Evolutionary conservation across 441 rosid genomes (phyloP), one percentile per base, ranked within the genome.

Genomic region (Kokia cookei): DNA sequence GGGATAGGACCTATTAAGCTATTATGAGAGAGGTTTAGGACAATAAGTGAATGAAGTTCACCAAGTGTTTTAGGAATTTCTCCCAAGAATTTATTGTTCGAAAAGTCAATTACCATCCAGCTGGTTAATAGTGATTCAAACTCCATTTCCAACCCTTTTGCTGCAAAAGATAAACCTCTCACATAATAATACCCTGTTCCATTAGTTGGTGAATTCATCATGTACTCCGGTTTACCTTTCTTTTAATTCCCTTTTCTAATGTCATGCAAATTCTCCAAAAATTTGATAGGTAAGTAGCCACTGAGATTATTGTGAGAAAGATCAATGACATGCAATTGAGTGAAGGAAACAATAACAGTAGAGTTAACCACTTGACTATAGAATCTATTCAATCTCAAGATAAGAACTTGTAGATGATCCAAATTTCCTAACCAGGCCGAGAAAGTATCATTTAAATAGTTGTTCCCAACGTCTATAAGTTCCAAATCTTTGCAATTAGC

Each of bases 71-170:
- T 54, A 0, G 79, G 82, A 26, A 83, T 78, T 29, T 68, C 55
- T 48, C 86, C 86, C 8, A 17, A 1, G 48, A 81, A 76, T 42
- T 40, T 13, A 65, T 83, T 78, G 53, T 42, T 65, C 2, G 84
- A 81, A 4, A 78, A 45, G 43, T 82, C 83, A 11, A 82, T 43
- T n/a, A 60, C n/a, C 24, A 73, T 74, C 40, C 74, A 73, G 35
- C 14, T 37, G 13, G n/a, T 73, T 9, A 50, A 42, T 47, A 47
- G 51, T 47, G 11, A 0, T 15, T 47, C 15, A 12, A 47, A 47
- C 51, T 47, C 55, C 7, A 71, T 0, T 0, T 26, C 76, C 0
- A 10, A 15, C 2, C 77, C 79, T 67, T 79, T 79, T 17, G 73
- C 6, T 7, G 55, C 71, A 37, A 79, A 15, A 13, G 22, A 17